Evolutionary conservation across 352 stramenopile genomes (phyloP), one percentile per base, ranked within the genome.

Genomic region (Globisporangium acanthophoron): DNA sequence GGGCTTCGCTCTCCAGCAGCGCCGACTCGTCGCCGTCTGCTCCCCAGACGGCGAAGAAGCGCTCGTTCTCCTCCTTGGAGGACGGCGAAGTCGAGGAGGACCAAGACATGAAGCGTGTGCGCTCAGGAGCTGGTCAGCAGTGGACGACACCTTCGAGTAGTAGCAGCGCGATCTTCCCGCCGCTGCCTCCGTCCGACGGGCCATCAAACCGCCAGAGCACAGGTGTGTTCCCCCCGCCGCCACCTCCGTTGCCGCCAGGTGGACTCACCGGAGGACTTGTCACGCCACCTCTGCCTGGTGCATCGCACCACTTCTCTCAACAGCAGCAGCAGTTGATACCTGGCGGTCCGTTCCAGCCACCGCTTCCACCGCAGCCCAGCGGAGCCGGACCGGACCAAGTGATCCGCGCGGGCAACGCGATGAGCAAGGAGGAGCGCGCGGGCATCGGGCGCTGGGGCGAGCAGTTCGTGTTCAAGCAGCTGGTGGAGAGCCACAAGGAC

Each of bases 381-480:
- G 16, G 5, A 13, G 15, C 31, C 2, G 27, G 16, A 7, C 39
- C 40, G 6, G 59, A 66, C 21, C 59, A 61, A 21, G 49, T 66
- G n/a, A 1, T 66, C 24, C 50, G n/a, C 9, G 24, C 81, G 18
- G 64, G 62, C 15, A 89, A 89, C 65, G 70, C 68, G 7, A 85
- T 92, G 72, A 88, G 69, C 8, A 82, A 92, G 46, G 78, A 90
- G 50, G 83, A 92, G 48, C 78, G 81, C 57, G 59, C 74, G 45
- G 85, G 78, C 37, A 89, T 93, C 56, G 85, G 85, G n/a, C 80
- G 85, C 9, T 92, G 80, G 78, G 83, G 85, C 39, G 85, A 95
- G 55, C 71, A 87, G 47, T 91, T 91, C 60, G 85, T 95, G 7
- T 92, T 77, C 52, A 71, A 92, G 49, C 80, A 93, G 59, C 59